Conservation (phyloP, 495 filamentous ascomycete genomes). For the Penicillium herquei region DNA sequence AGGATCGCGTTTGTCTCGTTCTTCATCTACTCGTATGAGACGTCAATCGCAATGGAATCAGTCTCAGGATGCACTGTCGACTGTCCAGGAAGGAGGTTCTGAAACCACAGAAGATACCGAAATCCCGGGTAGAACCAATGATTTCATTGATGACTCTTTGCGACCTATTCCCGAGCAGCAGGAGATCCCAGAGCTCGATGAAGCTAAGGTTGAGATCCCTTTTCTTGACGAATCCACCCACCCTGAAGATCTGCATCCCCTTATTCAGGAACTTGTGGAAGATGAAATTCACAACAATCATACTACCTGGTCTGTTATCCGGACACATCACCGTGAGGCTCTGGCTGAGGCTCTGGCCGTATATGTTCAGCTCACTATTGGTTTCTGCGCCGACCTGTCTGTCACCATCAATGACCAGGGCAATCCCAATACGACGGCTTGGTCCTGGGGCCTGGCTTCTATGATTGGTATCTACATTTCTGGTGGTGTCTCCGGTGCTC, state of each 20-base stretch:
- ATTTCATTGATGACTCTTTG: slow-evolving; percentile 22
- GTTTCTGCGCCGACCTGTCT: slow-evolving; percentile 47
- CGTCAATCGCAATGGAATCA: slow-evolving; percentile 23
- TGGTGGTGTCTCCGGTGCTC: slow-evolving; percentile 55
- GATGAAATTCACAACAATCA: slow-evolving; percentile 49
- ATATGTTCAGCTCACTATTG: slow-evolving; percentile 42
- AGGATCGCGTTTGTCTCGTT: slow-evolving; percentile 27
- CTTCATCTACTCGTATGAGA: slow-evolving; percentile 24
- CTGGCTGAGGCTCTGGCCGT: slow-evolving; percentile 52
- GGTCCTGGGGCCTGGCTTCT: slow-evolving; percentile 55
- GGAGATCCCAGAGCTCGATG: slow-evolving; percentile 8
- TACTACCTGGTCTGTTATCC: slow-evolving; percentile 53
- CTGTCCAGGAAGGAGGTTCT: slow-evolving; percentile 25
- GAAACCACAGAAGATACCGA: slow-evolving; percentile 11
- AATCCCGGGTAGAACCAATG: slow-evolving; percentile 4
- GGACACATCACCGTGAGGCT: slow-evolving; percentile 48
- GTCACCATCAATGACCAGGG: slow-evolving; percentile 43
- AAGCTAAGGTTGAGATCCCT: slow-evolving; percentile 16
- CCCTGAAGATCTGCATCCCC: slow-evolving; percentile 42
- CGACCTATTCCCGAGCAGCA: slow-evolving; percentile 19
- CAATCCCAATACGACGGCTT: slow-evolving; percentile 48
- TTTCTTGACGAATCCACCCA: slow-evolving; percentile 23
- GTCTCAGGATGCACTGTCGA: slow-evolving; percentile 20
- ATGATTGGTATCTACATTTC: slow-evolving; percentile 60
- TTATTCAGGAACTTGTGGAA: slow-evolving; percentile 40